Conservation (phyloP, 2,329 filamentous ascomycete species). For the Diatrype stigma region DNA sequence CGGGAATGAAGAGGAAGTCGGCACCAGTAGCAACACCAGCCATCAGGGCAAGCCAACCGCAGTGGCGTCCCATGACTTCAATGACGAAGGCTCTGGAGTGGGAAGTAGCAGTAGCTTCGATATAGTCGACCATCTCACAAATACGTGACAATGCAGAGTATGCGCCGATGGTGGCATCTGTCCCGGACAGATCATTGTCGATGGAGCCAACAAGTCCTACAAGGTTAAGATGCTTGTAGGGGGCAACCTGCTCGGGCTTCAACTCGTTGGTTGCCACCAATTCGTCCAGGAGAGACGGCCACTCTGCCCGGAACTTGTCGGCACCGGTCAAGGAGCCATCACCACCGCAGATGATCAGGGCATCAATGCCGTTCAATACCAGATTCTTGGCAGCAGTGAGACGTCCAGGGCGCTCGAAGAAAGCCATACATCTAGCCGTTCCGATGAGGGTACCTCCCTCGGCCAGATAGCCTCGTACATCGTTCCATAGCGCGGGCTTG, state of each 20-base stretch:
- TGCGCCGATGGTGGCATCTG: constrained; percentile 94
- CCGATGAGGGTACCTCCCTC: constrained; percentile 95
- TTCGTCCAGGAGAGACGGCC: constrained; percentile 83
- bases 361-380: constrained; percentile 88
- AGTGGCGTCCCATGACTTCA: constrained; percentile 97
- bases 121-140: constrained; percentile 93
- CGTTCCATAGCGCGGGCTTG: constrained; percentile 82
- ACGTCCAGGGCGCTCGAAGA: constrained; percentile 83
- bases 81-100: constrained; percentile 96
- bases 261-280: constrained; percentile 72
- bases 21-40: constrained; percentile 91
- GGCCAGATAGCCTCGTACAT: constrained; percentile 89
- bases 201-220: constrained; percentile 95
- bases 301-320: constrained; percentile 87
- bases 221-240: constrained; percentile 87
- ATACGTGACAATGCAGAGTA: constrained; percentile 92
- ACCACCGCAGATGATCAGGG: constrained; percentile 93
- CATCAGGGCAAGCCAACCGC: constrained; percentile 96
- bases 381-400: constrained; percentile 89
- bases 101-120: constrained; percentile 90
- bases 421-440: constrained; percentile 87
- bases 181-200: constrained; percentile 96
- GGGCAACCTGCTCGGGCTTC: constrained; percentile 63
- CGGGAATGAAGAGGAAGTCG: constrained; percentile 95
- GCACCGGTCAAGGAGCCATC: constrained; percentile 95